phyloP scores from a whole-genome alignment of 257 asterid genomes.

The Rauvolfia tetraphylla region DNA sequence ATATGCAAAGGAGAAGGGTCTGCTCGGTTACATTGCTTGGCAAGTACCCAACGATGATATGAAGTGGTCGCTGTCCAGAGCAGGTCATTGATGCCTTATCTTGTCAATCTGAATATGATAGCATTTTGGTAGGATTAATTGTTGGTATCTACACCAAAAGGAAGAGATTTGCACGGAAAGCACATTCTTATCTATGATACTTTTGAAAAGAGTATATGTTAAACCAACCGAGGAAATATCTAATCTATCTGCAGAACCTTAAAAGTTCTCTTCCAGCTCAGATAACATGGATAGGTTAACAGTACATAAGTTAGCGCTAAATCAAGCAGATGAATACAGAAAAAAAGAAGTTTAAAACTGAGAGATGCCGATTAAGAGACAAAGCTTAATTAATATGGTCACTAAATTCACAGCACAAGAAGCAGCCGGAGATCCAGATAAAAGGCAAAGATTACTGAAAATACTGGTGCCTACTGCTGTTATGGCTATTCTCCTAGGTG shows the following conservation, averaged over 20 bases:
- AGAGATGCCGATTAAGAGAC: no score
- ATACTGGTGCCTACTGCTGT: conserved; percentile 17
- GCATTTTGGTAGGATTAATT: not conserved
- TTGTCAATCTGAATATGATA: not conserved
- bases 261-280: not conserved
- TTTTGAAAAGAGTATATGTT: no score
- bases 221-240: not conserved
- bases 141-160: no score
- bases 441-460: conserved; percentile 1
- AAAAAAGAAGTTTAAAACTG: not conserved
- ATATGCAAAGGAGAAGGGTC: conserved; percentile 34
- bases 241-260: not conserved
- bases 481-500: conserved; percentile 21
- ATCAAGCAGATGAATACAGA: not conserved
- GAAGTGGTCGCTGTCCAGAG: conserved; percentile 26
- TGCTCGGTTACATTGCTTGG: conserved; percentile 30
- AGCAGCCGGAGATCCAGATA: conserved; percentile 11
- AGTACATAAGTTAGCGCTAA: not conserved
- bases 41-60: conserved; percentile 31
- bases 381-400: not conserved
- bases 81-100: conserved; percentile 23
- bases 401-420: conserved; percentile 23
- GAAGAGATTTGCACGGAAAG: no score
- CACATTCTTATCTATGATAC: no score
- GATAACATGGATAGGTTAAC: not conserved